phyloP scores from a whole-genome alignment of 2,329 filamentous ascomycete species.

The Trichoderma koningii region DNA sequence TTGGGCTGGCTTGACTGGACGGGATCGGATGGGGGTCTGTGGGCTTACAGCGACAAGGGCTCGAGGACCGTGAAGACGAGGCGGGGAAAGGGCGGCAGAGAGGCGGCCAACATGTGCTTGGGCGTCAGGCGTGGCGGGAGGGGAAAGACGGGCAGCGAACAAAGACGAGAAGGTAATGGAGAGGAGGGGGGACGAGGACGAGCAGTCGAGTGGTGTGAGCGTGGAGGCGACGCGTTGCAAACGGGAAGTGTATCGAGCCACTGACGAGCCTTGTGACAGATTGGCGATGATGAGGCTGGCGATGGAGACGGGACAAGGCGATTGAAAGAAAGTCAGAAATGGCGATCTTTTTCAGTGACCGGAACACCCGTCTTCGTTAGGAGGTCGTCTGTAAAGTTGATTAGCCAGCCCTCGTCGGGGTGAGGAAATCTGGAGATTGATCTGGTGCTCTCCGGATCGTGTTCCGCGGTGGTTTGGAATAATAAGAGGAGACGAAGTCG shows the following conservation, averaged over 20 bases:
- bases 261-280: too few species aligned
- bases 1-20: neutral
- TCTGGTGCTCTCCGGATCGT: too few species aligned
- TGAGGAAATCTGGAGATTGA: too few species aligned
- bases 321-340: too few species aligned
- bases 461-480: too few species aligned
- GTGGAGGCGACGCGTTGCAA: neutral
- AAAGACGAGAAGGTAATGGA: neutral
- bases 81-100: constrained; percentile 64
- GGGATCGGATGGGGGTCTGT: neutral
- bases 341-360: too few species aligned
- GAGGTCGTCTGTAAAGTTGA: too few species aligned
- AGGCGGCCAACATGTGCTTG: constrained; percentile 55
- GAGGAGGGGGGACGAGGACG: neutral
- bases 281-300: neutral
- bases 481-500: too few species aligned
- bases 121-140: neutral
- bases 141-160: neutral
- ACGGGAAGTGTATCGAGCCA: too few species aligned
- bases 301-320: neutral
- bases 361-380: too few species aligned
- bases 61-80: constrained; percentile 69
- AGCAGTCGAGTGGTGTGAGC: neutral
- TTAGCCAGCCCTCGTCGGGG: too few species aligned
- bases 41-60: constrained; percentile 65